Evolutionary conservation across 78 protist species (phyloP).

Genomic region (Diacronema lutheri): DNA sequence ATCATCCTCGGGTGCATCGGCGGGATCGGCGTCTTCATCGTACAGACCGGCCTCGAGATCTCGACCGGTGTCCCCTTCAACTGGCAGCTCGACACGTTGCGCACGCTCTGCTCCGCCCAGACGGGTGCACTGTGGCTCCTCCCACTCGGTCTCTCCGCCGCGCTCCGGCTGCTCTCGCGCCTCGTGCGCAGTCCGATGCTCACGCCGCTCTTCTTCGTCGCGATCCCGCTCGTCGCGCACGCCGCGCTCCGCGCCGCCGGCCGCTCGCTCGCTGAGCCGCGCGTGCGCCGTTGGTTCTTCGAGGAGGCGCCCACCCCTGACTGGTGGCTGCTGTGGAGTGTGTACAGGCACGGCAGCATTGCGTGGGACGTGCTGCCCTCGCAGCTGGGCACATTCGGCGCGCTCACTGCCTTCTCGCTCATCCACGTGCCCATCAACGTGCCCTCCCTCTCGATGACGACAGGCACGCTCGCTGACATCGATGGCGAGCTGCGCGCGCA

Average conservation of each 20-base stretch:
- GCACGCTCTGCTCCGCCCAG: not conserved
- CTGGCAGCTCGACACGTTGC: not conserved
- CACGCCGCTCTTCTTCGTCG: not conserved
- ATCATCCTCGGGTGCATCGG: not conserved
- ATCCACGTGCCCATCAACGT: not conserved
- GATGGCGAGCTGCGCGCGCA: not conserved
- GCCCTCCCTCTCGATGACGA: not conserved
- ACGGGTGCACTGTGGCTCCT: not conserved
- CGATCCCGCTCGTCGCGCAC: not conserved
- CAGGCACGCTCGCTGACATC: not conserved
- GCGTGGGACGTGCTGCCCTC: slow-evolving; percentile 6
- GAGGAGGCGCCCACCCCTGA: not conserved
- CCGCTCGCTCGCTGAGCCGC: not conserved
- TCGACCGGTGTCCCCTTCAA: not conserved
- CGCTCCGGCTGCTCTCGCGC: too few species aligned
- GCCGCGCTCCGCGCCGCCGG: not conserved
- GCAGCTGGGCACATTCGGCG: not conserved
- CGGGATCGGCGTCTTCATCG: not conserved
- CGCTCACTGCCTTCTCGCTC: not conserved
- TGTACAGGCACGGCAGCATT: not conserved
- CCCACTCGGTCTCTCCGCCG: too few species aligned
- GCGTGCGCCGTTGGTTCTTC: not conserved
- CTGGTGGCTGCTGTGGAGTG: not conserved
- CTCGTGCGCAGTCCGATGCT: not conserved
- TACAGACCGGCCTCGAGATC: not conserved